These are phyloP conservation scores for Linum trigynum DNA, from an alignment of 345 rosid species.

Conservation along the genomic window DNA sequence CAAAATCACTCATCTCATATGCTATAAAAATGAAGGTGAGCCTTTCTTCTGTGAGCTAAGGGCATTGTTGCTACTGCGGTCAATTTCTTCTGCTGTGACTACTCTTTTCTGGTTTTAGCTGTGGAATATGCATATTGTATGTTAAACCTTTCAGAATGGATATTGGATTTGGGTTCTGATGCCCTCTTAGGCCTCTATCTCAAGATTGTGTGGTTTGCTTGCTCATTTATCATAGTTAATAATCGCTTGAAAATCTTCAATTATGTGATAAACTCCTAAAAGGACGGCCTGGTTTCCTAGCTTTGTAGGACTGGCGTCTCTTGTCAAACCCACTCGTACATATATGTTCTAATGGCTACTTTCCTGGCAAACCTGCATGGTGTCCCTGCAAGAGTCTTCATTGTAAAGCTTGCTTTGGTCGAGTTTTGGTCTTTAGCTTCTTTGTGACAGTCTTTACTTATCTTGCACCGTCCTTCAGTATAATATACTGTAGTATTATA, in stretches of 20 bases:
- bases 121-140: neutral
- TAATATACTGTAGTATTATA: neutral
- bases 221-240: neutral
- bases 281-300: too few species aligned
- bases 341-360: too few species aligned
- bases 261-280: too few species aligned
- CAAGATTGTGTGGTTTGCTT: neutral
- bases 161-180: neutral
- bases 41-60: slow-evolving; percentile 1
- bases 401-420: too few species aligned
- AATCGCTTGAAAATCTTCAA: too few species aligned
- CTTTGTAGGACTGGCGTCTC: too few species aligned
- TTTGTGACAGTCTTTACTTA: too few species aligned
- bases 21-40: slow-evolving; percentile 92
- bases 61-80: neutral
- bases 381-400: too few species aligned
- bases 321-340: too few species aligned
- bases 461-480: too few species aligned
- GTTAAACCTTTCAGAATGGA: neutral
- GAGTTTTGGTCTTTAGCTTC: too few species aligned
- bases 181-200: neutral
- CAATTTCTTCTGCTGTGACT: neutral
- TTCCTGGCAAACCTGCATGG: too few species aligned
- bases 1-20: slow-evolving; percentile 83
- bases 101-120: neutral